Evolutionary conservation across 225 moss, liverwort and hornwort species (phyloP).

Genomic region (Pleurozium schreberi): DNA sequence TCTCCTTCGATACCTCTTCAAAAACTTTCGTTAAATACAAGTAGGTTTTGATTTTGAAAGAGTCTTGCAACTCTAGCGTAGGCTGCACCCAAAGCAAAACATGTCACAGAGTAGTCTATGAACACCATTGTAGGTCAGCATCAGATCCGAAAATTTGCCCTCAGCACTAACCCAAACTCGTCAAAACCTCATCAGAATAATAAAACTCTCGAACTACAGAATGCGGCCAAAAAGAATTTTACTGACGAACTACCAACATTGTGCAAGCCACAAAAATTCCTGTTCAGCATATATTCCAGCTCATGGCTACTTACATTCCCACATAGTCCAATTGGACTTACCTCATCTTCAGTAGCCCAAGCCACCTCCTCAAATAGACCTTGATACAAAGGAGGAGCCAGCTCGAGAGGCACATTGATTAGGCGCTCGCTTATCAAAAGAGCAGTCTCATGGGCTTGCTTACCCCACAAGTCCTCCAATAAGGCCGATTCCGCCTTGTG

Average conservation of each 20-base stretch:
- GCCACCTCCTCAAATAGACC: constrained; percentile 82
- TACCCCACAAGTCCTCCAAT: constrained; percentile 67
- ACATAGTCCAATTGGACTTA: not conserved
- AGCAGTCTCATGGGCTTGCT: constrained; percentile 55
- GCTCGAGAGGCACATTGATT: constrained; percentile 68
- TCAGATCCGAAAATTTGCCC: not conserved
- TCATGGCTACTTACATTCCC: not conserved
- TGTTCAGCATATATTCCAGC: not conserved
- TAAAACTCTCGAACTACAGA: not conserved
- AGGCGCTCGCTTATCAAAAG: constrained; percentile 86
- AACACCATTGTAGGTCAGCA: not conserved
- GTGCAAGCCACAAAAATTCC: not conserved
- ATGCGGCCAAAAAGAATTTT: not conserved
- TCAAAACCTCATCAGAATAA: not conserved
- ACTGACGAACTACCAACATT: not conserved
- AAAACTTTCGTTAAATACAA: constrained; percentile 68
- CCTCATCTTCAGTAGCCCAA: constrained; percentile 98
- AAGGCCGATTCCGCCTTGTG: constrained; percentile 43
- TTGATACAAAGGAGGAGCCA: constrained; percentile 72
- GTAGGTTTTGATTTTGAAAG: constrained; percentile 67
- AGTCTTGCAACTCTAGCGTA: constrained; percentile 54
- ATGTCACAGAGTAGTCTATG: not conserved
- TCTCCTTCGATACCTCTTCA: constrained; percentile 44
- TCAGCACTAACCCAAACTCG: not conserved
- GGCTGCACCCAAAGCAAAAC: constrained; percentile 39